A percentile compares a stretch with the other conserved stretches of the same genome.
phyloP scores from a whole-genome alignment of 2,329 filamentous ascomycete genomes.

The Trichoderma sp. region DNA sequence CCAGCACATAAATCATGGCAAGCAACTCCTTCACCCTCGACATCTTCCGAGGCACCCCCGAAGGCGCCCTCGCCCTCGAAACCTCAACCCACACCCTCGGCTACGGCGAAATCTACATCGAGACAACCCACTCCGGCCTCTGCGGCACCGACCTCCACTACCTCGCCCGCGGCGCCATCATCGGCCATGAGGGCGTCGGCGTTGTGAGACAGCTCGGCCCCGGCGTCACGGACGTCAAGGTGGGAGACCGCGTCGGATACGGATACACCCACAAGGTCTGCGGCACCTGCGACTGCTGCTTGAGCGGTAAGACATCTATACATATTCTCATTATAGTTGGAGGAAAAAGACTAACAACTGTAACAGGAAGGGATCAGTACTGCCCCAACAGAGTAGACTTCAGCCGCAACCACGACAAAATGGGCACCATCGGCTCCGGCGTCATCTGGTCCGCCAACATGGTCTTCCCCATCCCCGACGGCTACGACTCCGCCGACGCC shows the following conservation, averaged over 20 bases:
- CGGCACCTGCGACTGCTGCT: constrained; percentile 7
- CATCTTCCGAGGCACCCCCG: not conserved
- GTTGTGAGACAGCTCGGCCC: not conserved
- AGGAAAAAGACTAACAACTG: not conserved
- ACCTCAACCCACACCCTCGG: not conserved
- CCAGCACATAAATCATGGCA: not conserved
- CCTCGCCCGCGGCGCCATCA: not conserved
- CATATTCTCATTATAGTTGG: not conserved
- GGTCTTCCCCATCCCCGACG: constrained; percentile 15
- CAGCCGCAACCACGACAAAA: constrained; percentile 2
- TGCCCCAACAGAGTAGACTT: constrained; percentile 4
- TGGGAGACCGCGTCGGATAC: constrained; percentile 10
- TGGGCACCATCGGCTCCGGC: constrained; percentile 5
- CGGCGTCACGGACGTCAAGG: not conserved
- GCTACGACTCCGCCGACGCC: constrained; percentile 8
- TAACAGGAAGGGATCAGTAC: constrained; percentile 4
- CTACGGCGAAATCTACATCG: constrained; percentile 7
- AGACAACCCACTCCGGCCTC: constrained; percentile 6
- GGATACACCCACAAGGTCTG: constrained; percentile 15
- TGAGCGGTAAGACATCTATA: not conserved
- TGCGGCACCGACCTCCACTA: constrained; percentile 13
- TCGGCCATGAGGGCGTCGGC: constrained; percentile 7
- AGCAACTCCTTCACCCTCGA: not conserved
- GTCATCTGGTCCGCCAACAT: constrained; percentile 9
- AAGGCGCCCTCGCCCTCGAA: constrained; percentile 4